Evolutionary conservation across 257 asterid genomes (phyloP), one percentile per base, ranked within the genome.

Genomic region (Plantago elongata): DNA sequence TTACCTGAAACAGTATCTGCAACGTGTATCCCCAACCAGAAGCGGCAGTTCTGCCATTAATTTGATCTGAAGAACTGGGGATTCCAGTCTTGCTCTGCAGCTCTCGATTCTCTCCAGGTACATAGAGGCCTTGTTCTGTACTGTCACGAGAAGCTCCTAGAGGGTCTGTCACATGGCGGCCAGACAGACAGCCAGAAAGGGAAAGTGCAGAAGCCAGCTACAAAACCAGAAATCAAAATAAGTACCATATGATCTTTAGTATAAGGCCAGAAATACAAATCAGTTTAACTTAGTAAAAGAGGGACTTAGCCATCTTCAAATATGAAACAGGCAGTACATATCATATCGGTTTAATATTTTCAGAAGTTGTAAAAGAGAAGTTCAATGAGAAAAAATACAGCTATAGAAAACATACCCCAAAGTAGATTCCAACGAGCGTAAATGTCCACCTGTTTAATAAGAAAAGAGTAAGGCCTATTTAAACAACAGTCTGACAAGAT

Each of bases 401-500:
- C 66, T 42, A 46, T 55, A 70, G 56, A 29, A 64, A 62, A 51
- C 84, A 45, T 90, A 90, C 98, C 94, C 79, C 95, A 68, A 90
- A 90, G 70, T 84, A 88, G 76, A 85, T 51, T 29, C 92, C 84
- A 48, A 91, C 88, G 80, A 83, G 66, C 38, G 92, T 61, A 71
- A 91, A 88, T 13, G 98, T 91, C 98, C 96, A 91, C 85, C 98
- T 91, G 83, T 74, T 75, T 63, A 62, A 66, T 34, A 76, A 38
- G 38, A 48, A 78, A 80, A 51, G 64, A 66, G 54, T 13, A 47
- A 60, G 59, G 37, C 44, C 22, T 13, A 54, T 48, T 58, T 34
- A 46, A 9, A 34, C 9, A 9, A 43, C 9, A 8, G 51, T 15
- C 10, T 51, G 46, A 12, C 7, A 8, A 55, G 0, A 7, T 37